Percentiles rank a stretch among this genome's conserved stretches.
These are phyloP conservation scores for Capsicum pubescens DNA, from an alignment of 257 asterid species.

Conservation along the genomic window DNA sequence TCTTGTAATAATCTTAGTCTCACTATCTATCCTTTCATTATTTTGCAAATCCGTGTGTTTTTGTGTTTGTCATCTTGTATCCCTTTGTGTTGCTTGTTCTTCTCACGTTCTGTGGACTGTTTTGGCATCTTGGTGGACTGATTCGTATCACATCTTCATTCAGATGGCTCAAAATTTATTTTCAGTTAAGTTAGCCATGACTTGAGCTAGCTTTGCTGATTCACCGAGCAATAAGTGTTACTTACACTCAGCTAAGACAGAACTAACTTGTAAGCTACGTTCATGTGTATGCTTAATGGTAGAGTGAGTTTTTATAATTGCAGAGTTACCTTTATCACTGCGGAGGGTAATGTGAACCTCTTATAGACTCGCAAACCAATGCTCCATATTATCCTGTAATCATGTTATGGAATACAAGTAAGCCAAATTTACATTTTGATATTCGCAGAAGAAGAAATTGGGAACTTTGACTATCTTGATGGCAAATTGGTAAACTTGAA, in stretches of 20 bases:
- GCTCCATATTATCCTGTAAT: conserved; percentile 88
- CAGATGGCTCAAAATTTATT: conserved; percentile 7
- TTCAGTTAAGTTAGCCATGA: not conserved
- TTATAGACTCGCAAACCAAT: conserved; percentile 77
- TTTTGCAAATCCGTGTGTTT: too few relatives aligned
- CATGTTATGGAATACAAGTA: conserved; percentile 38
- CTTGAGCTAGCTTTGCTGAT: not conserved
- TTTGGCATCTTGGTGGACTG: too few relatives aligned
- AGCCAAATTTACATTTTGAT: conserved; percentile 26
- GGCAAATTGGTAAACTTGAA: not conserved
- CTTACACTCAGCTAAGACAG: not conserved
- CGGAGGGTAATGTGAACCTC: conserved; percentile 81
- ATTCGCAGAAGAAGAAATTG: conserved; percentile 18
- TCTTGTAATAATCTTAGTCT: too few relatives aligned
- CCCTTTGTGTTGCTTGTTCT: too few relatives aligned
- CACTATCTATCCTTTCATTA: too few relatives aligned
- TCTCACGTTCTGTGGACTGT: too few relatives aligned
- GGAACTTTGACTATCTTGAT: not conserved
- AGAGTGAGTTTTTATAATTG: not conserved
- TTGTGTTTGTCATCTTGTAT: too few relatives aligned
- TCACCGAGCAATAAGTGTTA: not conserved
- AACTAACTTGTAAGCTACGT: not conserved
- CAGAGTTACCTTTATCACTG: conserved; percentile 71
- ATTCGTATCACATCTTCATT: not conserved
- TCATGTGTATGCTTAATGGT: not conserved